These are phyloP conservation scores for Filosporella fistucella DNA, from an alignment of 495 filamentous ascomycete species.

Conservation along the genomic window DNA sequence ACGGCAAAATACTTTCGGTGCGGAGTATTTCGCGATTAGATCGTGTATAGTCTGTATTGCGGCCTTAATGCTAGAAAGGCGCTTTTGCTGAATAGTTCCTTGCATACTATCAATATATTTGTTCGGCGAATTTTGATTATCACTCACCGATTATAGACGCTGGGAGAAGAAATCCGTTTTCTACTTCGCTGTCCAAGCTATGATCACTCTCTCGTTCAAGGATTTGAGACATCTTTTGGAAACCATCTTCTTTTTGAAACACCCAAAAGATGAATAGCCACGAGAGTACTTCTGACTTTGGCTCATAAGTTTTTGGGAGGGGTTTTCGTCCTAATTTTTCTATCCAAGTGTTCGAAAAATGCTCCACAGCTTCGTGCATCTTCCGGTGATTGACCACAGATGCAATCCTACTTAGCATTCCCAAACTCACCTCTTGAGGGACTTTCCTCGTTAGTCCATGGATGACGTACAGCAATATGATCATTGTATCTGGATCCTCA, in stretches of 20 bases:
- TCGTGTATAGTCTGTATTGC: neutral
- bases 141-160: conserved; percentile 1
- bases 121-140: neutral
- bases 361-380: conserved; percentile 35
- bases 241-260: conserved; percentile 8
- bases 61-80: neutral
- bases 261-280: conserved; percentile 12
- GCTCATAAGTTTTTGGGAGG: conserved; percentile 20
- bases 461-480: conserved; percentile 44
- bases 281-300: conserved; percentile 25
- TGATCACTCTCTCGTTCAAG: conserved; percentile 7
- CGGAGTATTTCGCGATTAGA: neutral
- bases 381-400: conserved; percentile 45
- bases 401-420: conserved; percentile 44
- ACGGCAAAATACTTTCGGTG: neutral
- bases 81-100: neutral
- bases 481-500: conserved; percentile 34
- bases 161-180: neutral
- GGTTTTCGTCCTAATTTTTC: conserved; percentile 17
- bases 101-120: neutral
- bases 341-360: conserved; percentile 44
- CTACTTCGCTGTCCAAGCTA: conserved; percentile 1
- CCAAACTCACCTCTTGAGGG: conserved; percentile 32
- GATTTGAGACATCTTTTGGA: conserved; percentile 1
- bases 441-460: conserved; percentile 41